Conservation (phyloP, 2,329 filamentous ascomycete species). For the Verticillium nonalfalfae region DNA sequence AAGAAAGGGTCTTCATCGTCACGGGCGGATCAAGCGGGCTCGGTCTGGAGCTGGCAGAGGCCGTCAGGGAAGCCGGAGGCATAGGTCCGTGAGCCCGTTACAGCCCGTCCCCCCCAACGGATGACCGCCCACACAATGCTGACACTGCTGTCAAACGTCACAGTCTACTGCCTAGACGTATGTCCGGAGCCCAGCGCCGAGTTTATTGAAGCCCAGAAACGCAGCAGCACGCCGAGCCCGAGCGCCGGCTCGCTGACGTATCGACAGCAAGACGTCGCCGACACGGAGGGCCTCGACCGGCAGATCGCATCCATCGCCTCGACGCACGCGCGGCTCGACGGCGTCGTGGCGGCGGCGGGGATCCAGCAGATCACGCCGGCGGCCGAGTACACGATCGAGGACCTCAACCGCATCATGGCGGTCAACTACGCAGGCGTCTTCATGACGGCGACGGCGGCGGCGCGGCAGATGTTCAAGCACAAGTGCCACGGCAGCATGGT, state of each 20-base stretch:
- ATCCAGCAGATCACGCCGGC: conserved; percentile 63
- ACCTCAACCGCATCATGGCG: conserved; percentile 57
- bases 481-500: conserved; percentile 48
- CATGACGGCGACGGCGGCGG: conserved; percentile 65
- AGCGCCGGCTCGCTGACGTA: conserved; percentile 61
- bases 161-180: conserved; percentile 53
- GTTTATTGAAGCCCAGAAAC: conserved; percentile 53
- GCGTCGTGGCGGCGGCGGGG: conserved; percentile 63
- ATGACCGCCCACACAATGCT: not conserved
- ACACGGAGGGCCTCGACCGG: conserved; percentile 51
- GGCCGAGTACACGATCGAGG: conserved; percentile 55
- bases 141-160: not conserved
- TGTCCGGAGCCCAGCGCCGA: conserved; percentile 43
- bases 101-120: conserved; percentile 2
- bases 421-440: conserved; percentile 66
- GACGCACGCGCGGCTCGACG: conserved; percentile 56
- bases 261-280: conserved; percentile 60
- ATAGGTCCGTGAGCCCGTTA: conserved; percentile 34
- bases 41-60: conserved; percentile 68
- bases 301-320: conserved; percentile 54
- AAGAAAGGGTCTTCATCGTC: conserved; percentile 62
- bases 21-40: conserved; percentile 68
- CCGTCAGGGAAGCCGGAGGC: conserved; percentile 68
- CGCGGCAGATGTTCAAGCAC: conserved; percentile 52
- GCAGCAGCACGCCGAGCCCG: conserved; percentile 21